Percentiles rank a stretch among this genome's conserved stretches.
phyloP scores from a whole-genome alignment of 306 rosid species.

The peach (Prunus persica) region Prunus_persica_NCBIv2 NC_034011.1:1851001-1851500 shows the following conservation, averaged over 20 bases:
- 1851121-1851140: constrained; percentile 4
- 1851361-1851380: not conserved
- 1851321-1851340: not conserved
- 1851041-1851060: not conserved
- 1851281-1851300: not conserved
- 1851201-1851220: not conserved
- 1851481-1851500: constrained; percentile 13
- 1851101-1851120: constrained; percentile 1
- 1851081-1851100: constrained; percentile 14
- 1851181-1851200: not conserved
- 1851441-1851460: constrained; percentile 34
- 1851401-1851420: constrained; percentile 31
- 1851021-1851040: not conserved
- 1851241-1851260: not conserved
- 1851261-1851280: not conserved
- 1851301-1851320: not conserved
- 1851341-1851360: constrained; percentile 1
- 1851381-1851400: constrained; percentile 27
- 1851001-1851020: not conserved
- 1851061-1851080: not conserved
- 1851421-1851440: constrained; percentile 34
- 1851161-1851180: not conserved
- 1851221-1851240: not conserved
- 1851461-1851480: constrained; percentile 61
- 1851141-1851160: too few relatives aligned